Evolutionary conservation across 371 early-diverging fungal species (phyloP).

Genomic region (Syncephalastrum sp.): DNA sequence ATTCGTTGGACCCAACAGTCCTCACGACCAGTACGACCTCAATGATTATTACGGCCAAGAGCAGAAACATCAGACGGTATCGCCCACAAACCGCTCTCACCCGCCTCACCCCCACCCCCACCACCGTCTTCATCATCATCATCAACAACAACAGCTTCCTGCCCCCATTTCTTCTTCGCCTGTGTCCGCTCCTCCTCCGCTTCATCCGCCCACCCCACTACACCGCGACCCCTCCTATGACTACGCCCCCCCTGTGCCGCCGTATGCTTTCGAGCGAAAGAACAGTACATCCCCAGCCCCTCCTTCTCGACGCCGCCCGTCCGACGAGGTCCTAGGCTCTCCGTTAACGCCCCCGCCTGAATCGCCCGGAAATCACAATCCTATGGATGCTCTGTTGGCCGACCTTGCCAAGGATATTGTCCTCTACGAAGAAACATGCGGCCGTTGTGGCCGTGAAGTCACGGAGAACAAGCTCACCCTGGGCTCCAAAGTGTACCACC

Average conservation of each 20-base stretch:
- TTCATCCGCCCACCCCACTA: too few relatives aligned
- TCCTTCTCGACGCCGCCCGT: conserved; percentile 7
- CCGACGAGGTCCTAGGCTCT: too few relatives aligned
- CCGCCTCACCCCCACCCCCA: background rate
- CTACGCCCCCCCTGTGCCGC: conserved; percentile 7
- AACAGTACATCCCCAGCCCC: conserved; percentile 24
- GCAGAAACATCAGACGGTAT: background rate
- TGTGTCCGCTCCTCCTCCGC: too few relatives aligned
- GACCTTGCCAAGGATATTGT: background rate
- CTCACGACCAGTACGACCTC: background rate
- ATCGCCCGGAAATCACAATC: background rate
- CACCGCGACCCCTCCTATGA: background rate
- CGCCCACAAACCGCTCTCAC: background rate
- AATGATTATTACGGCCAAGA: background rate
- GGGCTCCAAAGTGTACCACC: conserved; percentile 13
- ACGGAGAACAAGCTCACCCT: background rate
- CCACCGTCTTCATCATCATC: background rate
- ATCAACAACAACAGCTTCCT: background rate
- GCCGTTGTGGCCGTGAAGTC: background rate
- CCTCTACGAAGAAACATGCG: background rate
- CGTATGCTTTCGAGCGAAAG: conserved; percentile 8
- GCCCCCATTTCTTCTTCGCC: background rate
- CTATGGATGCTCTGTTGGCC: background rate
- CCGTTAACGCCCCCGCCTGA: too few relatives aligned
- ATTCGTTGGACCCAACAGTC: conserved; percentile 1